Evolutionary conservation across 2,329 filamentous ascomycete species (phyloP), one percentile per base, ranked within the genome.

Genomic region (Aspergillus ibericus): DNA sequence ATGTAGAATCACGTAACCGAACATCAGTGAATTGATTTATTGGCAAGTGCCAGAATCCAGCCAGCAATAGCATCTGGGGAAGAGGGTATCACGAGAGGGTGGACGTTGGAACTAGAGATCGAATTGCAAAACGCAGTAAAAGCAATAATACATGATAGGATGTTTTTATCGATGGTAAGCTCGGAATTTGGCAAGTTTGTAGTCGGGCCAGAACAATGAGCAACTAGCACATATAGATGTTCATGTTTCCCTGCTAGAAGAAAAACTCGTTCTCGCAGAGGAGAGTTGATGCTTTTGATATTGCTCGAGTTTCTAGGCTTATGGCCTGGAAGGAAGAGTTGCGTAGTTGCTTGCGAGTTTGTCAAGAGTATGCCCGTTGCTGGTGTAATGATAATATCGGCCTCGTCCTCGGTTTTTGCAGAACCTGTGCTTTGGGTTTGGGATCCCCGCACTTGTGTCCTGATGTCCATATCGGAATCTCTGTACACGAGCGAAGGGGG

Each of bases 321-420:
- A 53, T 85, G 82, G 0, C 88, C 87, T 0, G 91, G 90, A 0
- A 92, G 78, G 2, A 88, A 80, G 49, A 82, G 84, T 67, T 96
- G 93, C 44, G 87, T 88, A 25, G 89, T 81, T 63, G 88, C 86
- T 60, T 93, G 85, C 5, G 93, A 77, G 0, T 85, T 90, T 0
- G 90, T 90, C 18, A 90, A 69, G 0, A 96, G 72, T 2, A 96
- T 76, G 0, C 90, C 92, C 0, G 83, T 85, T 0, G 79, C 80
- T 0, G 90, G 86, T 0, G 90, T 90, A 5, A 93, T 66, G 1
- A 89, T 83, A 3, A 96, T 74, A 66, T 96, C 92, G 2, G 90
- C 72, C 63, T 76, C 72, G 7, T 44, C 46, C 27, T 27, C 25
- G 22, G 16, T 47, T 1, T 35, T 27, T 22, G 29, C 13, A 10